Base-by-base conservation (phyloP, 1,139 yeast genomes). In the Scheffersomyces quercinus region DNA sequence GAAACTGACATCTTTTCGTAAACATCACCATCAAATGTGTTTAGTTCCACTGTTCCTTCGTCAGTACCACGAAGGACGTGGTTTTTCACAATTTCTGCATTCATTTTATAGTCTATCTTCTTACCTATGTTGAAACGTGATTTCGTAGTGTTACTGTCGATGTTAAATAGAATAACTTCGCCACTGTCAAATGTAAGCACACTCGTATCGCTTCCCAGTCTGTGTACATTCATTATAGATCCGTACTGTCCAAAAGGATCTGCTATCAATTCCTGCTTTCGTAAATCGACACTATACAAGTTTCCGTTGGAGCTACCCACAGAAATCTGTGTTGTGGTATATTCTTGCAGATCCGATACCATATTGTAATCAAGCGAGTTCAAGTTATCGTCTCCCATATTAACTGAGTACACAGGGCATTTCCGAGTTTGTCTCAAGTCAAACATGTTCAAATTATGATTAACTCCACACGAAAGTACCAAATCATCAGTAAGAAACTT, bases 301-400 rank as follows among this genome's bases (percentile, higher is more conserved):
- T 41, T 41, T 2, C 72, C 69, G 40, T 67, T 65, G 32, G 68
- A 62, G 31, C 70, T 64, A 12, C 63, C 65, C 5, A 59, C 54
- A 24, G 49, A 47, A 1, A 63, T 37, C 30, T 46, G 31, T 11
- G 49, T 33, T 11, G 37, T 14, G 12, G 36, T 37, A 5, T 37
- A 41, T 20, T 40, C 40, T 11, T 14, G 20, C 11, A 11, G 14
- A 20, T 31, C 20, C 7, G 35, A 3, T 5, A 15, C 35, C 20
- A 31, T 31, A n/a, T 46, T 38, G 37, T 44, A 55, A 13, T 56
- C 59, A 15, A 68, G 38, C 14, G 63, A 50, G 40, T 61, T 65
- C 43, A 69, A 51, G 43, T 60, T 64, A 43, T 68, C 74, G n/a
- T 51, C 50, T 10, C 70, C 63, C 24, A 62, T 44, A 37, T 56